Percentiles rank a stretch among this genome's conserved stretches.
Conservation (phyloP, 2,329 filamentous ascomycete species). For the Venturia pyrina region DNA sequence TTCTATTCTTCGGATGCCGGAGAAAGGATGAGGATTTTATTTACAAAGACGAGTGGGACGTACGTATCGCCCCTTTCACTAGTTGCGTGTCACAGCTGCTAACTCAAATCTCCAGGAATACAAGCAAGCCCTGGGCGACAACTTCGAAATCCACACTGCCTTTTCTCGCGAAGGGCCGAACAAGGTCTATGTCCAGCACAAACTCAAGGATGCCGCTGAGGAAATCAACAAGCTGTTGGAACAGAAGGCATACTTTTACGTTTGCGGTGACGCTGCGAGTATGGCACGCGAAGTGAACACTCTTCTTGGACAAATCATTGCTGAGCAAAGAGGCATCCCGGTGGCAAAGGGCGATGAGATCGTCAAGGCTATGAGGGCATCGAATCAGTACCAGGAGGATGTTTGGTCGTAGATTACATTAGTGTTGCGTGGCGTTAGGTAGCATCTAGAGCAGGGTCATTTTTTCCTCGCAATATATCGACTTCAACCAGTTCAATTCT, state of each 20-base stretch:
- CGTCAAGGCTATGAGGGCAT: conserved; percentile 90
- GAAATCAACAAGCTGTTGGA: conserved; percentile 80
- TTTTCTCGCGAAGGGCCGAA: conserved; percentile 82
- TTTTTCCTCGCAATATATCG: not conserved
- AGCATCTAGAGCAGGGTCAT: not conserved
- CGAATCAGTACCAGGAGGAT: conserved; percentile 90
- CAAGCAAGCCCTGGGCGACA: conserved; percentile 73
- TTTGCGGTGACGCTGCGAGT: conserved; percentile 94
- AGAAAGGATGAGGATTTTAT: conserved; percentile 83
- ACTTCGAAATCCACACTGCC: conserved; percentile 81
- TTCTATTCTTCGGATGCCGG: conserved; percentile 93
- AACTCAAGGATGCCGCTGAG: conserved; percentile 70
- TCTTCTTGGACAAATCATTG: conserved; percentile 76
- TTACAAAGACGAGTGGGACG: conserved; percentile 86
- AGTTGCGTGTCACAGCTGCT: conserved; percentile 5
- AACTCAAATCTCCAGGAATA: conserved; percentile 53
- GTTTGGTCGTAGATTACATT: conserved; percentile 47
- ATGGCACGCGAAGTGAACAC: conserved; percentile 93
- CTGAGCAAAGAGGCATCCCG: conserved; percentile 70
- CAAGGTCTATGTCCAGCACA: conserved; percentile 96
- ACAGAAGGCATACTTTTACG: conserved; percentile 89
- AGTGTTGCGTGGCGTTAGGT: not conserved
- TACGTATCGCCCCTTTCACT: conserved; percentile 38
- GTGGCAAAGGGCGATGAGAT: conserved; percentile 89
- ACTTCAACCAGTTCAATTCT: not conserved